Conservation (phyloP, 2,329 filamentous ascomycete species). For the Fusarium paranaense region DNA sequence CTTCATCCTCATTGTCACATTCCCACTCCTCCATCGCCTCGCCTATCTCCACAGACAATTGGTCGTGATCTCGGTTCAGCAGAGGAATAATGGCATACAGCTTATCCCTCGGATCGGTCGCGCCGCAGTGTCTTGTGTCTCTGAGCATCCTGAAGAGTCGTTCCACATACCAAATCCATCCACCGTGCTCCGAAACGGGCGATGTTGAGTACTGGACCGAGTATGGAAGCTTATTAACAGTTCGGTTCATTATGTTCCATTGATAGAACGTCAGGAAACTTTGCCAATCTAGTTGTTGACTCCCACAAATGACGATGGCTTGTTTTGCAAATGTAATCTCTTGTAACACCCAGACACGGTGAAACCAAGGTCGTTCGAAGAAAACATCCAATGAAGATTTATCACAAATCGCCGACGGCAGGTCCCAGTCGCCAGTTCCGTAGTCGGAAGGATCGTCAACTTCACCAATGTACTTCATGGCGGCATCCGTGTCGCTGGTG, state of each 20-base stretch:
- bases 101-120: background rate
- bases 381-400: background rate
- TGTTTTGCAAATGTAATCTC: background rate
- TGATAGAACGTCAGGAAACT: background rate
- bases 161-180: background rate
- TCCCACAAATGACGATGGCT: background rate
- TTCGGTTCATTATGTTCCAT: background rate
- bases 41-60: background rate
- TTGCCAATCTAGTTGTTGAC: background rate
- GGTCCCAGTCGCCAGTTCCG: background rate
- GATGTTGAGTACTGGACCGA: background rate
- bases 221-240: background rate
- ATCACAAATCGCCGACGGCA: background rate
- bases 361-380: background rate
- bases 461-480: background rate
- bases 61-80: background rate
- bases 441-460: background rate
- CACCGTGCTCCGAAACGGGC: background rate
- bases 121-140: constrained; percentile 1
- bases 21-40: background rate
- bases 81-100: background rate
- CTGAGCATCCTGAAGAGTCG: background rate
- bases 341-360: background rate
- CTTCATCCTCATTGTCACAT: background rate
- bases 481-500: background rate